Base-by-base conservation (phyloP, 148 eudicot species). In the Dianthus caryophyllus region DNA sequence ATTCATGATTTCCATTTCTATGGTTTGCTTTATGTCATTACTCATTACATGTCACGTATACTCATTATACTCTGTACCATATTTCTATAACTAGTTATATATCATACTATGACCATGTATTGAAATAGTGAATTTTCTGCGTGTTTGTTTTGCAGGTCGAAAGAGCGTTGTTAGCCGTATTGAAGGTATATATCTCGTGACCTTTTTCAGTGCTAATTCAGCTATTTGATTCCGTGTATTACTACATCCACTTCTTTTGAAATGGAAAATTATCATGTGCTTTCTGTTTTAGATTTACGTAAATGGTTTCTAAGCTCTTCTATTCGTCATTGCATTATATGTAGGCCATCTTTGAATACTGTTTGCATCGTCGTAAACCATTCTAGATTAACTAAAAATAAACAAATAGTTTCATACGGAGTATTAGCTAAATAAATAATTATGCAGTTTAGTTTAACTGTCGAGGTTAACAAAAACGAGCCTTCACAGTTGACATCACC, bases 141-240 rank as follows among this genome's bases (percentile, higher is more conserved):
- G 26, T 61, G 59, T 69, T 26, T 61, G 59, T 69, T 26, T 61
- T 68, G 64, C 71, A 71, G 82, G 84, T 71, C 85, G 78, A 83
- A 81, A 70, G 39, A 84, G 80, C 2, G 76, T 84, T 67, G 71
- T 87, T 27, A 84, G 70, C 72, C 82, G 92, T 78, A 72, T 84
- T 76, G 96, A 85, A 85, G 98, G 98, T 89, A 78, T 62, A 59
- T 33, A 38, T 64, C 62, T 18, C 36, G 36, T 69, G 27, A 38
- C 50, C 41, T 27, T 22, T 68, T 51, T 33, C 7, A 49, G 20
- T 9, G 33, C 33, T 10, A 11, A 16, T 44, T 39, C 54, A 50
- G 1, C 8, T 7, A 2, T 33, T 33, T 33, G 4, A 33, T 7
- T 33, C 38, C 7, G 6, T 50, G 26, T 18, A 50, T 20, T 5